These are phyloP conservation scores for Calonectria henricotiae DNA, from an alignment of 2,329 filamentous ascomycete species.

Conservation along the genomic window DNA sequence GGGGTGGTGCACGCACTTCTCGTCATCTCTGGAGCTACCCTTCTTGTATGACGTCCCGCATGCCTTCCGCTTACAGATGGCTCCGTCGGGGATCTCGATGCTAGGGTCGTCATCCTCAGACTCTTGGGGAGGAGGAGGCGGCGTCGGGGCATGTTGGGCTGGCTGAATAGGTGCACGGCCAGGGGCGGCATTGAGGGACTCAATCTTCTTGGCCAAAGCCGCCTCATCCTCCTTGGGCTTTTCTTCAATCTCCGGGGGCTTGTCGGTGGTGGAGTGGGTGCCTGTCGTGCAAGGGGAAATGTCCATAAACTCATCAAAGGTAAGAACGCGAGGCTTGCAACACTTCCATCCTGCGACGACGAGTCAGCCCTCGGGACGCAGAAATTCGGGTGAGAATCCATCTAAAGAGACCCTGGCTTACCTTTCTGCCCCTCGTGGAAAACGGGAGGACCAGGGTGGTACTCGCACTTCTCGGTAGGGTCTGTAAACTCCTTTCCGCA, in stretches of 20 bases:
- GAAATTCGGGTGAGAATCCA: not conserved
- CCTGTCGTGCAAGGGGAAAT: slow-evolving; percentile 95
- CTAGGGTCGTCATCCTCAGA: slow-evolving; percentile 90
- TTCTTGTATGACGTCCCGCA: slow-evolving; percentile 80
- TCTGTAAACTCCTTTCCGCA: slow-evolving; percentile 93
- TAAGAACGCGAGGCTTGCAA: slow-evolving; percentile 96
- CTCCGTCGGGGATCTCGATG: slow-evolving; percentile 80
- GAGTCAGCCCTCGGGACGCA: slow-evolving; percentile 35
- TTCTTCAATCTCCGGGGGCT: slow-evolving; percentile 75
- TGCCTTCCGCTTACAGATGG: slow-evolving; percentile 83
- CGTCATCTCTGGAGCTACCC: slow-evolving; percentile 74
- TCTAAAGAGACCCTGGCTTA: slow-evolving; percentile 60
- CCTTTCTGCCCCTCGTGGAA: slow-evolving; percentile 99
- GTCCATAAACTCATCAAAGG: slow-evolving; percentile 96
- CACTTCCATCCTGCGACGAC: slow-evolving; percentile 89
- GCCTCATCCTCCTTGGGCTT: slow-evolving; percentile 65
- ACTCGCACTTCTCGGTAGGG: slow-evolving; percentile 86
- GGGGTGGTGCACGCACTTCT: slow-evolving; percentile 91
- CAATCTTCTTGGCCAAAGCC: slow-evolving; percentile 64
- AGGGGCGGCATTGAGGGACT: slow-evolving; percentile 70
- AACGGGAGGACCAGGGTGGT: slow-evolving; percentile 93
- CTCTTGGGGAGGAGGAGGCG: slow-evolving; percentile 78
- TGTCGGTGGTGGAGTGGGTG: slow-evolving; percentile 90
- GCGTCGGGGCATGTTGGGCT: slow-evolving; percentile 66
- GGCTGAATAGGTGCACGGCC: slow-evolving; percentile 60